Evolutionary conservation across 768 basidiomycete species (phyloP).

Genomic region (Suillus plorans): DNA sequence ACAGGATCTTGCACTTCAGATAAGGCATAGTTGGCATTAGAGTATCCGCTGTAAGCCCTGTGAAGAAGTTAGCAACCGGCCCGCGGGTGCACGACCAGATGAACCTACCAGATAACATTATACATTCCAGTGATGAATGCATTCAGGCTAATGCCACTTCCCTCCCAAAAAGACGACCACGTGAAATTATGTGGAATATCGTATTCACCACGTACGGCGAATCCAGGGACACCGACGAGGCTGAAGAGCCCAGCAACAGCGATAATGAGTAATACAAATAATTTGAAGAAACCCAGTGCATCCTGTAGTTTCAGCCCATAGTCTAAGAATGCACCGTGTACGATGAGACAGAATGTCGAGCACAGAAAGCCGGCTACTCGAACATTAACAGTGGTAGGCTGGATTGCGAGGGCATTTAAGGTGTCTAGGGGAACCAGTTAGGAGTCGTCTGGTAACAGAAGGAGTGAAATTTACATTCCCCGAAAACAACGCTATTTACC

Average conservation of each 20-base stretch:
- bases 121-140: conserved; percentile 65
- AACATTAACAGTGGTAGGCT: conserved; percentile 44
- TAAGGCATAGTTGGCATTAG: conserved; percentile 72
- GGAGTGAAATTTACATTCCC: conserved; percentile 55
- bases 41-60: conserved; percentile 74
- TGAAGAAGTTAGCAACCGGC: background rate
- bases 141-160: conserved; percentile 52
- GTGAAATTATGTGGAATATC: conserved; percentile 55
- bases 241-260: conserved; percentile 54
- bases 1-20: conserved; percentile 72
- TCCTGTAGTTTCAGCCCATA: conserved; percentile 67
- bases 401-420: conserved; percentile 50
- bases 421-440: conserved; percentile 43
- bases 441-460: background rate
- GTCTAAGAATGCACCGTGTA: conserved; percentile 54
- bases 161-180: conserved; percentile 66
- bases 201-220: conserved; percentile 49
- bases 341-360: conserved; percentile 53
- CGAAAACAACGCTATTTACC: conserved; percentile 64
- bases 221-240: conserved; percentile 47
- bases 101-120: conserved; percentile 63
- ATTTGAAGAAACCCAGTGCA: conserved; percentile 58
- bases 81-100: background rate
- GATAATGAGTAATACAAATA: conserved; percentile 53
- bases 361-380: conserved; percentile 57